Percentiles rank a stretch among this genome's conserved stretches.
These are phyloP conservation scores for Tricholoma sp. DNA, from an alignment of 768 basidiomycete species.

Conservation along the genomic window DNA sequence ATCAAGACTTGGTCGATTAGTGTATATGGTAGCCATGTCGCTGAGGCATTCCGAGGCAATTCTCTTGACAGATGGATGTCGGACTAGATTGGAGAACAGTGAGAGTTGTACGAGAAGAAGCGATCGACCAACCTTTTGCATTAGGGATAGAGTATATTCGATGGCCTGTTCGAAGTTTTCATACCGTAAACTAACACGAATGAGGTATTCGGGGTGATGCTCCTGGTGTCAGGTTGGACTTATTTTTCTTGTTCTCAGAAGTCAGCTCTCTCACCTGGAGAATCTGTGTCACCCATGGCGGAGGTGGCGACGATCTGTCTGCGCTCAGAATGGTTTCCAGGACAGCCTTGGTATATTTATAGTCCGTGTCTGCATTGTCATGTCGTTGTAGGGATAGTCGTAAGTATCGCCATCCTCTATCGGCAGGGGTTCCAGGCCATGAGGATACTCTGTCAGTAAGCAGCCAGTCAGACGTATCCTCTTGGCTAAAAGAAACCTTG, in stretches of 20 bases:
- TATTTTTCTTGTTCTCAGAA: background rate
- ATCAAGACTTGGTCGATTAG: constrained; percentile 79
- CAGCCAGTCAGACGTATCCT: constrained; percentile 78
- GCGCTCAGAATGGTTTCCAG: constrained; percentile 72
- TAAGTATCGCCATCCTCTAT: constrained; percentile 86
- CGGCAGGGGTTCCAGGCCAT: constrained; percentile 77
- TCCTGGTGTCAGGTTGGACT: constrained; percentile 35
- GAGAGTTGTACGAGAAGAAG: constrained; percentile 8
- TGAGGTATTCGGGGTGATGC: constrained; percentile 79
- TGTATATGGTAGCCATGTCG: constrained; percentile 80
- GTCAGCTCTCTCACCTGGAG: constrained; percentile 50
- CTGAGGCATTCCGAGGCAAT: constrained; percentile 47
- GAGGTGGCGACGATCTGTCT: constrained; percentile 58
- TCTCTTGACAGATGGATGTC: constrained; percentile 49
- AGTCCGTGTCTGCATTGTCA: constrained; percentile 67
- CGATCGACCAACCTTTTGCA: constrained; percentile 55
- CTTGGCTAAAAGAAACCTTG: constrained; percentile 41
- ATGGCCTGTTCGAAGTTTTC: constrained; percentile 78
- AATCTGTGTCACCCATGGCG: constrained; percentile 78
- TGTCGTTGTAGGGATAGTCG: constrained; percentile 74
- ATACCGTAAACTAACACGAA: constrained; percentile 72
- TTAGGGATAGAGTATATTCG: constrained; percentile 62
- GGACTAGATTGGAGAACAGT: constrained; percentile 32
- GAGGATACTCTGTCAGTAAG: constrained; percentile 73
- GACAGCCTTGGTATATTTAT: constrained; percentile 69